phyloP scores from a whole-genome alignment of 2,329 filamentous ascomycete genomes.

The Seiridium cupressi region DNA sequence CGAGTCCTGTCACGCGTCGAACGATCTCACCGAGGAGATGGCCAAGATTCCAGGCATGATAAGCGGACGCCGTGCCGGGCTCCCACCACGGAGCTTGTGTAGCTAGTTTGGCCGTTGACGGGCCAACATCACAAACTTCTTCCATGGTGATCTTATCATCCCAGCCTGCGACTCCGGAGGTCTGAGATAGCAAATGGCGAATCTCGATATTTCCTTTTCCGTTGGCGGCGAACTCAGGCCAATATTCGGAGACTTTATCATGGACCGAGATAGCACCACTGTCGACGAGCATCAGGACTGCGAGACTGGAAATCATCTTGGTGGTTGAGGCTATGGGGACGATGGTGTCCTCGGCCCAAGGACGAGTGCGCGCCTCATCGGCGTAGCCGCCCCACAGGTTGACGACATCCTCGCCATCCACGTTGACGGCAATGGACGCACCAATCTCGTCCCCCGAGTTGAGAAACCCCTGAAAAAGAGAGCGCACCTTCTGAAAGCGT shows the following conservation, averaged over 20 bases:
- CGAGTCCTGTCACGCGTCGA: conserved; percentile 35
- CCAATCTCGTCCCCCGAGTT: conserved; percentile 37
- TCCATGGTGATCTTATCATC: conserved; percentile 27
- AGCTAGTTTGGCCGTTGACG: conserved; percentile 30
- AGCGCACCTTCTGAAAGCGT: conserved; percentile 32
- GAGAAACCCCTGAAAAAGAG: conserved; percentile 31
- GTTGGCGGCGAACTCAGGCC: conserved; percentile 40
- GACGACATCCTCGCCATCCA: conserved; percentile 35
- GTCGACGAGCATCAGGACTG: conserved; percentile 35
- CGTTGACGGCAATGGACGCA: conserved; percentile 36
- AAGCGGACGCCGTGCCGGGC: conserved; percentile 38
- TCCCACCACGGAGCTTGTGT: conserved; percentile 39
- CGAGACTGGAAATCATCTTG: conserved; percentile 34
- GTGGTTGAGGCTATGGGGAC: conserved; percentile 34
- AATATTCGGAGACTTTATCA: conserved; percentile 36
- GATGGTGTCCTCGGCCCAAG: conserved; percentile 36
- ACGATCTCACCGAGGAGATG: conserved; percentile 41
- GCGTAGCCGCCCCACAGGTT: conserved; percentile 39
- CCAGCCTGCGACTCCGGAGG: conserved; percentile 31
- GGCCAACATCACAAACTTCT: conserved; percentile 29
- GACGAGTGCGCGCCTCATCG: conserved; percentile 24
- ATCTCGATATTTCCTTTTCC: conserved; percentile 37
- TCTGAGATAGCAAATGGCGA: conserved; percentile 38
- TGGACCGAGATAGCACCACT: conserved; percentile 31
- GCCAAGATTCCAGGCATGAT: conserved; percentile 37